phyloP scores from a whole-genome alignment of 768 basidiomycete genomes.

The Tylopilus intermedius region DNA sequence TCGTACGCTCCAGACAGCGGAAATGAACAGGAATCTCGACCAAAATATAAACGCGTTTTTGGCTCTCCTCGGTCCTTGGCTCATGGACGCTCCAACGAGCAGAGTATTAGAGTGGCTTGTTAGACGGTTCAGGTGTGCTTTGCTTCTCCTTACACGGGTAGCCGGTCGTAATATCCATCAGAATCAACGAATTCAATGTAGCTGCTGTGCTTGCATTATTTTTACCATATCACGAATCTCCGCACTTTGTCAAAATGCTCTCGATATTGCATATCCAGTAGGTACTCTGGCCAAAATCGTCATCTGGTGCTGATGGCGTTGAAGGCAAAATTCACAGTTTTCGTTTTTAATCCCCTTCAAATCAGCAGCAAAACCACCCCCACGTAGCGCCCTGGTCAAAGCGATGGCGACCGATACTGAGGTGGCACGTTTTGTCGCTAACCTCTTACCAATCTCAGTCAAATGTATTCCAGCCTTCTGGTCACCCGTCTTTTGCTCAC shows the following conservation, averaged over 20 bases:
- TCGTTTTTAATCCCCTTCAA: constrained; percentile 72
- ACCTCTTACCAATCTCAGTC: constrained; percentile 56
- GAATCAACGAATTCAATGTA: constrained; percentile 92
- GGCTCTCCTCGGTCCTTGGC: constrained; percentile 67
- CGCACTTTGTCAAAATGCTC: constrained; percentile 91
- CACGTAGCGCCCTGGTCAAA: constrained; percentile 65
- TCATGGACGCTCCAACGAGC: constrained; percentile 75
- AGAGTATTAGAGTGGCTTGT: constrained; percentile 95
- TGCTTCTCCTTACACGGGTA: neutral
- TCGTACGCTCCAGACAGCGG: constrained; percentile 65
- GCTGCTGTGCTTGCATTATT: constrained; percentile 73
- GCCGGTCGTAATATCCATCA: constrained; percentile 27
- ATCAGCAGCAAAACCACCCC: constrained; percentile 68
- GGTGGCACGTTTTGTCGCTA: constrained; percentile 65
- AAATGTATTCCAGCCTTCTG: constrained; percentile 30
- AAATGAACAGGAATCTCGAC: constrained; percentile 64
- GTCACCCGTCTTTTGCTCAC: neutral
- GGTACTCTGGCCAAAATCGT: constrained; percentile 17
- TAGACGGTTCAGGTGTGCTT: constrained; percentile 75
- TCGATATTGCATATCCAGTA: constrained; percentile 78
- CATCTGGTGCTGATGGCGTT: constrained; percentile 1
- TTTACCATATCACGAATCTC: constrained; percentile 91
- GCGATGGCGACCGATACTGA: constrained; percentile 72
- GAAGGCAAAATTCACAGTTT: constrained; percentile 59
- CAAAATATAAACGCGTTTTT: constrained; percentile 57